A percentile compares a stretch with the other conserved stretches of the same genome.
phyloP scores from a whole-genome alignment of 1,284 basidiomycete species.

The Spongispora temasekensis region DNA sequence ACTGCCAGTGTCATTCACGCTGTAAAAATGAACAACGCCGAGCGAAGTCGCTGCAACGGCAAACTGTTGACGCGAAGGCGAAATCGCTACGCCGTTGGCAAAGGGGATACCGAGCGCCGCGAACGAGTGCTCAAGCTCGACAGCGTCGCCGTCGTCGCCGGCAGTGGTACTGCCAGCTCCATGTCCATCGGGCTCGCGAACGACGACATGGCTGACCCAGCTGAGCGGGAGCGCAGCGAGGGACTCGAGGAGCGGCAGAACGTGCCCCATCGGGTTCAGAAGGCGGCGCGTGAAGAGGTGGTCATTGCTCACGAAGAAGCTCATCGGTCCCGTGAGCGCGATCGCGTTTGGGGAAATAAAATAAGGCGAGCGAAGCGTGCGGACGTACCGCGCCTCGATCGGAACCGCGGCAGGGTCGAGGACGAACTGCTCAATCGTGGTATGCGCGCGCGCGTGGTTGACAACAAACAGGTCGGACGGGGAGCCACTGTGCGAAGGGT shows the following conservation, averaged over 20 bases:
- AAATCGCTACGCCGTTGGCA: constrained; percentile 66
- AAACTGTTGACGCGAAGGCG: constrained; percentile 47
- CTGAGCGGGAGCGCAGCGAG: constrained; percentile 55
- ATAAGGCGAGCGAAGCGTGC: constrained; percentile 55
- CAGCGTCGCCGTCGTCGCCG: too few species aligned
- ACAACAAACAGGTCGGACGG: constrained; percentile 59
- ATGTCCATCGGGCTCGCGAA: constrained; percentile 30
- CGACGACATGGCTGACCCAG: constrained; percentile 57
- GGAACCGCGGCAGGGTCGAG: constrained; percentile 40
- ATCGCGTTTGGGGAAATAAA: constrained; percentile 67
- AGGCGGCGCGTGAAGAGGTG: constrained; percentile 67
- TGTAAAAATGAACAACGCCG: constrained; percentile 52
- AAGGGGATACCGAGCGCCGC: constrained; percentile 55
- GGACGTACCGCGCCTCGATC: constrained; percentile 46
- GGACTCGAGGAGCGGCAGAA: constrained; percentile 57
- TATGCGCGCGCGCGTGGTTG: constrained; percentile 60
- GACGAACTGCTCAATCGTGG: constrained; percentile 65
- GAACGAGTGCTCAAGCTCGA: constrained; percentile 37
- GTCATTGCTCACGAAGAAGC: constrained; percentile 72
- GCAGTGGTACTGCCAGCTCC: too few species aligned
- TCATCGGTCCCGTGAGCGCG: constrained; percentile 57
- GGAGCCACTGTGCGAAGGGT: constrained; percentile 47
- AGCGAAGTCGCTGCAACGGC: constrained; percentile 58
- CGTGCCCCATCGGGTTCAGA: constrained; percentile 46
- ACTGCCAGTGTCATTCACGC: constrained; percentile 39